Base-by-base conservation (phyloP, 202 grass and related monocot species). In the Carex arenaria region DNA sequence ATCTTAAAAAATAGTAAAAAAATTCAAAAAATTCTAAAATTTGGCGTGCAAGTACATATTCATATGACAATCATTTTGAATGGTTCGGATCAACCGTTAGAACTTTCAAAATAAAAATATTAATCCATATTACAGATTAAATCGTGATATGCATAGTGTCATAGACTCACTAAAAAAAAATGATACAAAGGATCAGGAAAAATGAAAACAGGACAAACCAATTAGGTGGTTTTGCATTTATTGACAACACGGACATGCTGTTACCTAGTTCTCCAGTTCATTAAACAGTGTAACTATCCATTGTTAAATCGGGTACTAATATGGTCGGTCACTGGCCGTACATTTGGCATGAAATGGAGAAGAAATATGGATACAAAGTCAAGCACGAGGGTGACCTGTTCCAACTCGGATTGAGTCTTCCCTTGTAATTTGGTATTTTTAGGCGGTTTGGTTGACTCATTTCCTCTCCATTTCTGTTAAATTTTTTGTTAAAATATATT, bases 311-410 rank as follows among this genome's bases (percentile, higher is more conserved):
- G 4, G 20, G 40, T 52, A 5, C 11, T 67, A 12, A 67, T 67
- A 67, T 67, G 23, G 64, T 30, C 0, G 10, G 45, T 11, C 45
- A 49, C 45, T 49, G 2, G 45, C 45, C 45, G 45, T 49, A 49
- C 45, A 12, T 49, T 68, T 32, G 3, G 26, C 0, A 30, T 32
- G 1, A 38, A 57, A 80, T 42, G 53, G 57, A 63, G 78, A 61
- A 64, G 56, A 26, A 80, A 80, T 32, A 55, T 0, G 14, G 72
- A 55, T 75, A 7, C 23, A 31, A 75, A 75, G 72, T 75, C 72
- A 75, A 75, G 72, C 23, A 75, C 72, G 72, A 75, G 49, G 55
- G 72, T 23, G 72, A 75, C 72, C 22, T 3, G 45, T 74, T 80
- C 60, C 51, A 20, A 42, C 15, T 61, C 7, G 15, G 76, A 60